phyloP scores from a whole-genome alignment of 257 asterid genomes.

The Solanum pinnatisectum region DNA sequence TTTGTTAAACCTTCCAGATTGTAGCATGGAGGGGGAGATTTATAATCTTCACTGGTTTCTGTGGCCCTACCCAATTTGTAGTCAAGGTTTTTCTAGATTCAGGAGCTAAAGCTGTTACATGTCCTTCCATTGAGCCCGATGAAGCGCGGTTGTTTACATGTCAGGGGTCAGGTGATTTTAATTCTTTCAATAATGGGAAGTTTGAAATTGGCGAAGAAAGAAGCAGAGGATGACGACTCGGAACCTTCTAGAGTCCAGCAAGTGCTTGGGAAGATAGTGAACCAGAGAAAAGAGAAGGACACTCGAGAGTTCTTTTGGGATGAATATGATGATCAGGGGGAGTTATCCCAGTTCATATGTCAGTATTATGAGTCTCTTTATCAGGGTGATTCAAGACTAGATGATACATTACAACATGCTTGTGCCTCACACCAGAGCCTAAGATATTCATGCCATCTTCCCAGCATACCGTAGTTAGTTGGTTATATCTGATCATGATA shows the following conservation, averaged over 20 bases:
- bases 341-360: slow-evolving; percentile 54
- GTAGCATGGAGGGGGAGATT: slow-evolving; percentile 95
- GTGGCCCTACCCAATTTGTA: slow-evolving; percentile 66
- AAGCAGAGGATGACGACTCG: slow-evolving; percentile 26
- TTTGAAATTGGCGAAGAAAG: slow-evolving; percentile 91
- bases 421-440: slow-evolving; percentile 48
- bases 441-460: slow-evolving; percentile 62
- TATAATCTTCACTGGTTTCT: slow-evolving; percentile 65
- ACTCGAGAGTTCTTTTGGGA: slow-evolving; percentile 46
- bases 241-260: slow-evolving; percentile 50
- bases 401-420: slow-evolving; percentile 44
- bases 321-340: slow-evolving; percentile 57
- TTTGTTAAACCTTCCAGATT: slow-evolving; percentile 30
- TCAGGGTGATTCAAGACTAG: slow-evolving; percentile 54
- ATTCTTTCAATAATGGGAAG: slow-evolving; percentile 51
- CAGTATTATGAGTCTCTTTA: slow-evolving; percentile 56
- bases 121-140: slow-evolving; percentile 83
- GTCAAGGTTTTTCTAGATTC: slow-evolving; percentile 78
- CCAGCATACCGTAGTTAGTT: not conserved
- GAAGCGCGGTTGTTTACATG: slow-evolving; percentile 51
- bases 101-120: slow-evolving; percentile 82
- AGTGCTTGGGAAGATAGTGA: slow-evolving; percentile 91
- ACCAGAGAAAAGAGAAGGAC: slow-evolving; percentile 50
- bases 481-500: not conserved
- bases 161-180: slow-evolving; percentile 66